Evolutionary conservation across 2,329 filamentous ascomycete genomes (phyloP), one percentile per base, ranked within the genome.

Genomic region (Geosmithia morbida): DNA sequence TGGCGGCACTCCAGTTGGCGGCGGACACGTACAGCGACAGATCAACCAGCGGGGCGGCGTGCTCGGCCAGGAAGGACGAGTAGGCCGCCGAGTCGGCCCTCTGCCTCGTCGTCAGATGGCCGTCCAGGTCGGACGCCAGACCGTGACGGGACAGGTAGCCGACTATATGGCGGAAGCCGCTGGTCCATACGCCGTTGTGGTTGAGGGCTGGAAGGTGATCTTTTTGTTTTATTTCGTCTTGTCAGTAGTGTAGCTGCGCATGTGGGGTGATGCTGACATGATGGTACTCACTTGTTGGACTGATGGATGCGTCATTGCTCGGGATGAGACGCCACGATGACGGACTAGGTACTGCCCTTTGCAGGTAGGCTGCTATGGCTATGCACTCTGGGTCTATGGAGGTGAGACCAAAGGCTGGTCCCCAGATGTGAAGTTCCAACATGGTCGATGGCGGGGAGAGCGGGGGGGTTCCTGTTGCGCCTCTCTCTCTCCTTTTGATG

Each of bases 351-450:
- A 11, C 22, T 26, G 22, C 22, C 22, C 22, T 26, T 51, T 78
- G 75, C 49, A 94, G 72, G 61, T 89, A 89, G 47, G 85, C 79
- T 54, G 95, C 79, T 42, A 83, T 74, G 26, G 89, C 89, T 51
- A 94, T 77, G 60, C 89, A 97, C 69, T 94, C 86, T 43, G 90
- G 73, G 58, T 97, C 89, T 57, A 97, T 84, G 42, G 92, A 97
- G 14, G 90, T 83, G 43, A 96, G 77, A 41, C 81, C 81, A 62
- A 95, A 94, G 41, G 86, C 89, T 48, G 87, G 82, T 45, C 89
- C 89, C 83, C 89, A 94, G 58, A 95, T 76, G 66, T 95, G 85
- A 50, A 98, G 77, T 66, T 90, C 78, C 45, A 66, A 52, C 64
- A 66, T 66, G 45, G 26, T 43, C 10, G 33, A 13, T 19, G 41